Conservation (phyloP, 1,284 basidiomycete genomes). For the Mrakiaceae sp. region DNA sequence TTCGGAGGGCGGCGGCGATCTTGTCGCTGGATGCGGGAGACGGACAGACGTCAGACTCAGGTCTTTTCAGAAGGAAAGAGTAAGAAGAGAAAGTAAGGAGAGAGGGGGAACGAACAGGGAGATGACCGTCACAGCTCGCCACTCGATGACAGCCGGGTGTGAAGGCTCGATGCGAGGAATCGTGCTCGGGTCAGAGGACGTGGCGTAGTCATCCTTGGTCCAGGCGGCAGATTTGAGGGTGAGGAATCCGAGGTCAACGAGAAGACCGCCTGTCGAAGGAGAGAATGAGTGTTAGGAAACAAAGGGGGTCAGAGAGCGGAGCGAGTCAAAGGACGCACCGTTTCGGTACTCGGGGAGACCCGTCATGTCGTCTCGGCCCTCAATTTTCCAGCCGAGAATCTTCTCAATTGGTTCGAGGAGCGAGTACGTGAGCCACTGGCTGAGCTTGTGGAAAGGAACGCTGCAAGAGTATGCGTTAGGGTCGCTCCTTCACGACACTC, state of each 20-base stretch:
- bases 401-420: constrained; percentile 71
- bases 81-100: neutral
- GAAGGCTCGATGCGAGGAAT: constrained; percentile 56
- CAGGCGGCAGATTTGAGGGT: constrained; percentile 42
- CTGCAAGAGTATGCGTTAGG: neutral
- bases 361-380: constrained; percentile 58
- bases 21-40: constrained; percentile 49
- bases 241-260: constrained; percentile 72
- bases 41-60: constrained; percentile 4
- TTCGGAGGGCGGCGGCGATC: constrained; percentile 59
- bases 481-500: neutral
- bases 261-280: constrained; percentile 55
- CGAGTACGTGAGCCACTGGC: constrained; percentile 84
- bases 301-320: neutral
- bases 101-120: constrained; percentile 52
- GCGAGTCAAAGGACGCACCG: constrained; percentile 38
- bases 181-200: constrained; percentile 39
- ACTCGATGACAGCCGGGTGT: constrained; percentile 86
- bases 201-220: constrained; percentile 23
- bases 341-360: constrained; percentile 84
- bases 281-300: neutral
- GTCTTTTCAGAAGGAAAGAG: neutral
- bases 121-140: constrained; percentile 88
- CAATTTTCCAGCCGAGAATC: constrained; percentile 62
- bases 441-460: constrained; percentile 91